Evolutionary conservation across 2,329 filamentous ascomycete genomes (phyloP), one percentile per base, ranked within the genome.

Genomic region (Fusarium sambucinum): DNA sequence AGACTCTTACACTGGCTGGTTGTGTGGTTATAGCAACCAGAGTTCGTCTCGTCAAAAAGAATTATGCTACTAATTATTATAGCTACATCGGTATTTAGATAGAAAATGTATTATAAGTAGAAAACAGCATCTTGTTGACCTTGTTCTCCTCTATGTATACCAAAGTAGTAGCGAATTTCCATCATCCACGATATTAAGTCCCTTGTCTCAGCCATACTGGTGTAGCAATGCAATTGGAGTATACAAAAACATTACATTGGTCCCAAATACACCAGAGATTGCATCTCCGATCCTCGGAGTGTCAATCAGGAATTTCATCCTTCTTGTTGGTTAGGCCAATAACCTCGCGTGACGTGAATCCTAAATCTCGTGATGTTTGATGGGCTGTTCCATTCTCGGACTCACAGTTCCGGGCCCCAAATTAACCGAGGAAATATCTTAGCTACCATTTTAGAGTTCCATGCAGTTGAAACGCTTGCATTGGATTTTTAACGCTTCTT

Each of bases 361-460:
- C 16, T 16, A 35, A 56, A 57, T 57, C 59, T 63, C 29, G 44
- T 63, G 60, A 63, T 63, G 19, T 45, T 46, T 57, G 23, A 51
- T 33, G 59, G 60, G 59, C 50, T 45, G 46, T 23, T 48, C 27
- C 17, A 48, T 33, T 12, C 33, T 59, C 56, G 42, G 51, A 63
- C 23, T 57, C 37, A 19, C n/a, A 57, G 16, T 45, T 45, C 50
- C 27, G 42, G 38, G 17, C 13, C 27, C n/a, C 17, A 30, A 42
- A 29, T 38, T 7, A 40, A n/a, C 13, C 14, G 13, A 12, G 13
- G 5, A 29, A 21, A 21, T 19, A 21, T n/a, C n/a, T 11, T 10
- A n/a, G 8, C 17, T 16, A 4, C n/a, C 14, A 38, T 60, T 17
- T 8, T 3, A 45, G 12, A 52, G 17, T 27, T 52, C 3, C 13